Percentiles rank a stretch among this genome's conserved stretches.
Evolutionary conservation across 495 filamentous ascomycete genomes (phyloP).

Genomic region (Neurospora sublineolata): DNA sequence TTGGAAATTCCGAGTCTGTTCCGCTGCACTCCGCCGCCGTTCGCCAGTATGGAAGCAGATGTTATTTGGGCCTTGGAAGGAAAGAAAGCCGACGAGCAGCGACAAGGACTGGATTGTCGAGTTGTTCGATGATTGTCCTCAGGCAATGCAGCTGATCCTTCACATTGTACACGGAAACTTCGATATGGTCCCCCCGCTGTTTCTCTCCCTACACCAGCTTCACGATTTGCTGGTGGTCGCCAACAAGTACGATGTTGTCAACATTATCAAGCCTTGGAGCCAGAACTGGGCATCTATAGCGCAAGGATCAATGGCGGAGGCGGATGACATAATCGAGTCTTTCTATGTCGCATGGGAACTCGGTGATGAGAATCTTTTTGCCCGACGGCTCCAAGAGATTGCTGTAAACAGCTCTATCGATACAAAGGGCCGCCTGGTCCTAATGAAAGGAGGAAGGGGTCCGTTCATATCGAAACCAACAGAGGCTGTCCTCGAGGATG

Average conservation of each 20-base stretch:
- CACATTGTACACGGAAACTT: slow-evolving; percentile 19
- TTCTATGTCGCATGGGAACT: not conserved
- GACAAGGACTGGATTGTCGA: slow-evolving; percentile 12
- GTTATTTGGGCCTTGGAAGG: slow-evolving; percentile 17
- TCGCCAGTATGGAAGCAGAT: slow-evolving; percentile 20
- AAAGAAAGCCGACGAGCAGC: slow-evolving; percentile 12
- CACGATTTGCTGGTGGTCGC: slow-evolving; percentile 14
- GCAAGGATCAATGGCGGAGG: not conserved
- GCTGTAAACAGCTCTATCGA: not conserved
- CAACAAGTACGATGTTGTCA: slow-evolving; percentile 18
- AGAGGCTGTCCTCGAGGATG: not conserved
- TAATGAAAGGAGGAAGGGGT: not conserved
- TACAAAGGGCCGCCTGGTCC: not conserved
- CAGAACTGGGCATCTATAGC: slow-evolving; percentile 9
- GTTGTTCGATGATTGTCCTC: slow-evolving; percentile 14
- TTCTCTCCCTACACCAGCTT: slow-evolving; percentile 5
- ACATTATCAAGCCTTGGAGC: slow-evolving; percentile 15
- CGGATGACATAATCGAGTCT: not conserved
- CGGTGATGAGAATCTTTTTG: not conserved
- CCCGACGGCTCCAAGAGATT: not conserved
- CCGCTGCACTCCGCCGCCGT: slow-evolving; percentile 9
- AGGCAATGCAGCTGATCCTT: slow-evolving; percentile 2
- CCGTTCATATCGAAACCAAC: not conserved
- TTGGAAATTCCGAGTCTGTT: slow-evolving; percentile 14
- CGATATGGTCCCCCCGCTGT: slow-evolving; percentile 6